Base-by-base conservation (phyloP, 345 rosid genomes). In the Jatropha curcas region DNA sequence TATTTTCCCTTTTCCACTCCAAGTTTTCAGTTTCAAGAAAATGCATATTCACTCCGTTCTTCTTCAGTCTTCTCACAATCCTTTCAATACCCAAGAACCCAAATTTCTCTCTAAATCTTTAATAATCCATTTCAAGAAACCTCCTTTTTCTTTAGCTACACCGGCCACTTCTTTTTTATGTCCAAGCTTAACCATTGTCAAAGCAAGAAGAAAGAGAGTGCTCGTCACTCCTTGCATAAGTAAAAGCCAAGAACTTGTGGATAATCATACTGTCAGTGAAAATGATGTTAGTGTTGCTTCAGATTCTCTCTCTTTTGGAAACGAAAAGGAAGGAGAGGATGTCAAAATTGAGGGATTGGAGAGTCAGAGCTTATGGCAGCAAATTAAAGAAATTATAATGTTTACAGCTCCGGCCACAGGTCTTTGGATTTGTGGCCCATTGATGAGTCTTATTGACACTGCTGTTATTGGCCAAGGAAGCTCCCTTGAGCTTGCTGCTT, bases 391-490 rank as follows among this genome's bases (percentile, higher is more conserved):
- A 87, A 95, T 95, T 68, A 84, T 85, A 5, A 76, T 76, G 85
- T 95, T 95, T 57, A 88, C 97, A 0, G 99, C 90, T 66, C 99
- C 99, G 0, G 99, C 99, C 0, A 80, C 91, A 0, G 98, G 95
- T 25, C 79, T 94, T 20, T 92, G 97, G 98, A 74, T 92, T 0
- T 92, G 95, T 77, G 95, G 89, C 41, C 97, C 98, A 20, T 82
- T 94, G 83, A 94, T 94, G 98, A 90, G 98, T 83, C 94, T 94
- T 52, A 94, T 92, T 70, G 94, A 92, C 65, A 92, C 98, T 25
- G 97, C 89, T 2, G 97, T 94, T 46, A 84, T 94, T 64, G 97
- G 98, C 76, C 98, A 92, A 77, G 94, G 97, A 77, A 94, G 98
- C 84, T 94, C 95, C 7, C 66, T 87, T 43, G 97, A 94, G 84